phyloP scores from a whole-genome alignment of 1,284 basidiomycete genomes.

The Apiotrichum akiyoshidainum region DNA sequence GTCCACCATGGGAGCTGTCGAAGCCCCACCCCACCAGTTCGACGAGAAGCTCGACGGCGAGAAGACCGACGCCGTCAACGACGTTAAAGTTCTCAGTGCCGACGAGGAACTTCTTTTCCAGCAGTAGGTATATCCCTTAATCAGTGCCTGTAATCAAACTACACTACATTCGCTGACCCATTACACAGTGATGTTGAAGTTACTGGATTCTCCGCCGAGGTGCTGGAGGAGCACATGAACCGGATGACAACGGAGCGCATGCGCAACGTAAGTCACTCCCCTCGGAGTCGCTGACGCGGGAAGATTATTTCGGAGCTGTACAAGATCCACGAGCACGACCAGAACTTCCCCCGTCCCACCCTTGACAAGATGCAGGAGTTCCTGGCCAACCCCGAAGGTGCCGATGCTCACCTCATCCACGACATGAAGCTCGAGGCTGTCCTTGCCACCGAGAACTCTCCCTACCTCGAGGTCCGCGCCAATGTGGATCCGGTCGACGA shows the following conservation, averaged over 20 bases:
- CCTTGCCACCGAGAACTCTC: slow-evolving; percentile 56
- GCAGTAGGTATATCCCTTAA: too few species aligned
- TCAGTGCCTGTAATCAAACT: background rate
- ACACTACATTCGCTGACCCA: background rate
- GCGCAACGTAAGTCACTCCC: background rate
- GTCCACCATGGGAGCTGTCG: too few species aligned
- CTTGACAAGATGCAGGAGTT: slow-evolving; percentile 26
- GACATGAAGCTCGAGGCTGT: slow-evolving; percentile 40
- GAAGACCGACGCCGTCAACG: too few species aligned
- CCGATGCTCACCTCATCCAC: slow-evolving; percentile 22
- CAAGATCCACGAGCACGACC: slow-evolving; percentile 32
- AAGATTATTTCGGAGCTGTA: slow-evolving; percentile 26
- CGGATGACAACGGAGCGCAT: background rate
- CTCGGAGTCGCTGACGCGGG: slow-evolving; percentile 37
- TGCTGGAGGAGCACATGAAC: background rate
- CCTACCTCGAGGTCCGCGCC: slow-evolving; percentile 83
- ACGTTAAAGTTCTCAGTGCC: too few species aligned
- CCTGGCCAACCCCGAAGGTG: slow-evolving; percentile 17
- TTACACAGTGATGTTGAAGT: background rate
- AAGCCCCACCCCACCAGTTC: too few species aligned
- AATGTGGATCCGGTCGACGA: slow-evolving; percentile 78
- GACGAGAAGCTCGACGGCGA: too few species aligned
- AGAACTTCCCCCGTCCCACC: slow-evolving; percentile 28
- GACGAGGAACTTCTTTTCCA: too few species aligned
- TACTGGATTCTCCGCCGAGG: background rate